Evolutionary conservation across 345 rosid genomes (phyloP).

Genomic region (Linum lewisii): DNA sequence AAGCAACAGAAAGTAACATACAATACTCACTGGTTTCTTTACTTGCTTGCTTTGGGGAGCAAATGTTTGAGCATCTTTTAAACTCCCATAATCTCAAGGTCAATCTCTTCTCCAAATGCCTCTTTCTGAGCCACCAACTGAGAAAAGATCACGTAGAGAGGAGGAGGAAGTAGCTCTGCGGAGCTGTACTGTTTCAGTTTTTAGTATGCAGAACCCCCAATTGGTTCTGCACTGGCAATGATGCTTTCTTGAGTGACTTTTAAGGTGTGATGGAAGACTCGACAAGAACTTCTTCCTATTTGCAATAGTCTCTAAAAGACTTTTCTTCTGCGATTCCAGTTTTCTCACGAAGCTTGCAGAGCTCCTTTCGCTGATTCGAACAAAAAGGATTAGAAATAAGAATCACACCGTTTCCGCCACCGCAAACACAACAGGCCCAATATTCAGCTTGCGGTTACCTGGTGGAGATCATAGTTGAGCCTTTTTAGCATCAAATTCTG

Average conservation of each 20-base stretch:
- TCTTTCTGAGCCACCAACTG: constrained; percentile 75
- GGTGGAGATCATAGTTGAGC: constrained; percentile 79
- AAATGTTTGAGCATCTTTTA: constrained; percentile 67
- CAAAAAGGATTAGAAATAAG: not conserved
- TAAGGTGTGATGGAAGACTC: constrained; percentile 74
- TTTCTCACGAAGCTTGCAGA: constrained; percentile 61
- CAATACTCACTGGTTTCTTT: constrained; percentile 60
- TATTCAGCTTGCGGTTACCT: constrained; percentile 30
- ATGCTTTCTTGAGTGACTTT: constrained; percentile 88
- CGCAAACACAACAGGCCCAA: not conserved
- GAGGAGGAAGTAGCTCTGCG: constrained; percentile 89
- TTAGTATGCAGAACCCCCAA: constrained; percentile 55
- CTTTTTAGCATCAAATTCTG: constrained; percentile 85
- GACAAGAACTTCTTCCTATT: constrained; percentile 76
- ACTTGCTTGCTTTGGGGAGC: constrained; percentile 66
- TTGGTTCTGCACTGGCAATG: constrained; percentile 81
- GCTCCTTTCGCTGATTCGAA: constrained; percentile 60
- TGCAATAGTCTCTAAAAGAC: constrained; percentile 59
- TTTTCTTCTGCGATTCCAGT: constrained; percentile 58
- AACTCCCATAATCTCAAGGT: constrained; percentile 65
- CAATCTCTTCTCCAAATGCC: constrained; percentile 72
- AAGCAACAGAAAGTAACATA: too few species aligned
- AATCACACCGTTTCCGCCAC: not conserved
- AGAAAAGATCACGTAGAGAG: constrained; percentile 75
- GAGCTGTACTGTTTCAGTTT: constrained; percentile 69